These are phyloP conservation scores for Trametes pubescens DNA, from an alignment of 1,284 basidiomycete species.

Conservation along the genomic window DNA sequence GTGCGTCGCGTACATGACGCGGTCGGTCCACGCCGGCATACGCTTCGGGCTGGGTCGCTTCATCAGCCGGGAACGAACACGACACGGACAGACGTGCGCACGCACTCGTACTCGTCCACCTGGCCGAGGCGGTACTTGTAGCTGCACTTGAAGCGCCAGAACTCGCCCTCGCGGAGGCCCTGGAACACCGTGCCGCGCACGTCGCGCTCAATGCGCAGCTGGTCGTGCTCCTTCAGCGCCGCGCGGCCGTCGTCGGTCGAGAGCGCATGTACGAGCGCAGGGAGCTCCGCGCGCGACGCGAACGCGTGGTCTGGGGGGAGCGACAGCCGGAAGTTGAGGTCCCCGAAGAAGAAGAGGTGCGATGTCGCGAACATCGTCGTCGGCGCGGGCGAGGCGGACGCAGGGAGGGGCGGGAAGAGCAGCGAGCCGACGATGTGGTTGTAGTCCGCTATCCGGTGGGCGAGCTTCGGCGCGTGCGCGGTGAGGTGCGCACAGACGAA, in stretches of 20 bases:
- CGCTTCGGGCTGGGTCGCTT: slow-evolving; percentile 66
- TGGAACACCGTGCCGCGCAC: slow-evolving; percentile 71
- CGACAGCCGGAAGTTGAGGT: slow-evolving; percentile 88
- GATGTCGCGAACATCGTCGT: slow-evolving; percentile 83
- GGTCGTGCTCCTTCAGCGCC: slow-evolving; percentile 79
- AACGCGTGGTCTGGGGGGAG: slow-evolving; percentile 61
- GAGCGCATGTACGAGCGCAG: slow-evolving; percentile 52
- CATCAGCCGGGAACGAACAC: slow-evolving; percentile 9
- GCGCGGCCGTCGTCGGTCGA: slow-evolving; percentile 64
- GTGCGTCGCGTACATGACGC: slow-evolving; percentile 87
- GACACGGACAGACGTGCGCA: slow-evolving; percentile 17
- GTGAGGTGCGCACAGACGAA: slow-evolving; percentile 95
- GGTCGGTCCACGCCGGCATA: slow-evolving; percentile 94
- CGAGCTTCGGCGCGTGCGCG: slow-evolving; percentile 81
- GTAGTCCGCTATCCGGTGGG: slow-evolving; percentile 83
- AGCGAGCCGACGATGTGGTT: slow-evolving; percentile 83
- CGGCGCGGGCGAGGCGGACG: slow-evolving; percentile 46
- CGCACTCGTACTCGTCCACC: slow-evolving; percentile 81
- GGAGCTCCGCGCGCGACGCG: slow-evolving; percentile 39
- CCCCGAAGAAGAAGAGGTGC: slow-evolving; percentile 88
- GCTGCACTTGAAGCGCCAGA: slow-evolving; percentile 88
- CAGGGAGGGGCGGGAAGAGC: slow-evolving; percentile 72
- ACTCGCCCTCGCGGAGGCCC: slow-evolving; percentile 82
- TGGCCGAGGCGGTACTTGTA: slow-evolving; percentile 89
- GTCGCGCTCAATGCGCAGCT: slow-evolving; percentile 70